phyloP scores from a whole-genome alignment of 2,329 filamentous ascomycete species.

The Fusarium nanum region DNA sequence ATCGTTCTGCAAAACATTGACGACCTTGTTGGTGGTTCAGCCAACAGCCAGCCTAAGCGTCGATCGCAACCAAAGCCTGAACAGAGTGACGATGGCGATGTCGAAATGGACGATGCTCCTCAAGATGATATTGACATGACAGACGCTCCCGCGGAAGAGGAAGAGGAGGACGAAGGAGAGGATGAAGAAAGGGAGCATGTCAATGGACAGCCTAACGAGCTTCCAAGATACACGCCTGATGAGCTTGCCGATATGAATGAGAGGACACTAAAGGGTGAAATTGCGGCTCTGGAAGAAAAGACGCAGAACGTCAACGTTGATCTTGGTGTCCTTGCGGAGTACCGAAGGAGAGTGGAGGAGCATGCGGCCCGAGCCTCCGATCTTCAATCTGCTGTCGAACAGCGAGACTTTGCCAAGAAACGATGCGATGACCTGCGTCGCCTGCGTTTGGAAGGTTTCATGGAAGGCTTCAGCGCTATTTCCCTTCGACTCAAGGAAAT shows the following conservation, averaged over 20 bases:
- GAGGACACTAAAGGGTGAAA: slow-evolving; percentile 69
- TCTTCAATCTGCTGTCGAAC: slow-evolving; percentile 78
- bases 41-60: slow-evolving; percentile 44
- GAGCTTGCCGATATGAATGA: slow-evolving; percentile 75
- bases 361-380: slow-evolving; percentile 85
- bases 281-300: slow-evolving; percentile 71
- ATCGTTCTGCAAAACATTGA: slow-evolving; percentile 84
- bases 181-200: slow-evolving; percentile 44
- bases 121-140: slow-evolving; percentile 49
- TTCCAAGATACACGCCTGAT: slow-evolving; percentile 82
- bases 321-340: slow-evolving; percentile 87
- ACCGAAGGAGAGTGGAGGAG: slow-evolving; percentile 86
- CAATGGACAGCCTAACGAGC: slow-evolving; percentile 61
- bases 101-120: slow-evolving; percentile 50
- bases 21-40: slow-evolving; percentile 65
- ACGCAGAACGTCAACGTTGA: slow-evolving; percentile 90
- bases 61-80: slow-evolving; percentile 44
- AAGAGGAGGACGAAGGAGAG: slow-evolving; percentile 44
- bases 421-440: slow-evolving; percentile 92
- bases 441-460: slow-evolving; percentile 93
- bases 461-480: slow-evolving; percentile 96
- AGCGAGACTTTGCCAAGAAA: slow-evolving; percentile 89
- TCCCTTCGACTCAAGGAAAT: slow-evolving; percentile 97
- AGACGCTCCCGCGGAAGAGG: slow-evolving; percentile 47
- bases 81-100: slow-evolving; percentile 47